Evolutionary conservation across 495 filamentous ascomycete species (phyloP).

Genomic region (Podospora pseudocomata): DNA sequence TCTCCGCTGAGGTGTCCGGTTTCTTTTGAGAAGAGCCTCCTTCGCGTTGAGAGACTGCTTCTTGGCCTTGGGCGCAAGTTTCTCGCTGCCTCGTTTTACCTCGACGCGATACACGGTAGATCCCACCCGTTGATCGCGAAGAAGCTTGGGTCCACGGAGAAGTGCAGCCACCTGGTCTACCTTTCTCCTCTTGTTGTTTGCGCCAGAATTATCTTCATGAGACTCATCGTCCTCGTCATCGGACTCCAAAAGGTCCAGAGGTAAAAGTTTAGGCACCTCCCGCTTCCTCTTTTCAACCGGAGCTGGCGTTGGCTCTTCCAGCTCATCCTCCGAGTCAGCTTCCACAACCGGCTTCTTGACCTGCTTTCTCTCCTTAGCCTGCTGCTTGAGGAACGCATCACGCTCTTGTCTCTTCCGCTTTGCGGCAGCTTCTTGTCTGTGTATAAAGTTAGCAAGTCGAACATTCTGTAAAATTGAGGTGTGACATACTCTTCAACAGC

Average conservation of each 20-base stretch:
- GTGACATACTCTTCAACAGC: conserved; percentile 41
- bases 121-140: conserved; percentile 38
- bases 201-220: conserved; percentile 17
- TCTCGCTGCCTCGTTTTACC: conserved; percentile 26
- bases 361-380: conserved; percentile 42
- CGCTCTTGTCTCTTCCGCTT: conserved; percentile 47
- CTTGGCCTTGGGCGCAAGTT: conserved; percentile 39
- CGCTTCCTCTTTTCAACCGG: conserved; percentile 29
- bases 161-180: conserved; percentile 29
- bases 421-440: conserved; percentile 40
- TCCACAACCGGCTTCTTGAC: conserved; percentile 12
- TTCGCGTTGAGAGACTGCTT: conserved; percentile 32
- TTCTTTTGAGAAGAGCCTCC: conserved; percentile 38
- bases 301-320: conserved; percentile 19
- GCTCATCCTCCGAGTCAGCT: conserved; percentile 17
- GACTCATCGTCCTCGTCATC: conserved; percentile 37
- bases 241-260: conserved; percentile 47
- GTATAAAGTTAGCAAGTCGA: conserved; percentile 10
- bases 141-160: conserved; percentile 26
- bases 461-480: neutral
- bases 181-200: conserved; percentile 36
- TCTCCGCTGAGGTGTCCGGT: conserved; percentile 27
- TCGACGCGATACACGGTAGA: conserved; percentile 44
- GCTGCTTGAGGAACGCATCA: conserved; percentile 43
- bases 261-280: conserved; percentile 38